These are phyloP conservation scores for Heliamphora exappendiculata DNA, from an alignment of 148 eudicot species.

Conservation along the genomic window DNA sequence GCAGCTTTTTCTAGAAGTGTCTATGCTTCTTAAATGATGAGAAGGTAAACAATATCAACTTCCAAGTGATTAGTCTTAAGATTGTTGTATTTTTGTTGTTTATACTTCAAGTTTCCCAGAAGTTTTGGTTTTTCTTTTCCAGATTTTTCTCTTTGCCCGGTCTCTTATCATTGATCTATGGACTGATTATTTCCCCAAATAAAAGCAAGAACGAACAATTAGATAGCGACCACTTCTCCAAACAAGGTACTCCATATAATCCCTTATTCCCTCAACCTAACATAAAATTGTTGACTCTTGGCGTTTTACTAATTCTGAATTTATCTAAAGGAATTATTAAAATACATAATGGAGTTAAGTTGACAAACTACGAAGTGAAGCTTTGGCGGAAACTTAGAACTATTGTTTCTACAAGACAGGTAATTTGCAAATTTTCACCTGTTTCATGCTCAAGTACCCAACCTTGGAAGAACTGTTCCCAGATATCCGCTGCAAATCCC, in stretches of 20 bases:
- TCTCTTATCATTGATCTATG: background rate
- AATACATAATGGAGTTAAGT: background rate
- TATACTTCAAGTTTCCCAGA: background rate
- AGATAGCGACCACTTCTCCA: background rate
- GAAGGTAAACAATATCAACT: no score
- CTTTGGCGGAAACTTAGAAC: background rate
- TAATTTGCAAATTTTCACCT: conserved; percentile 38
- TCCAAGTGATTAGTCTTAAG: no score
- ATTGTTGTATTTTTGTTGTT: no score
- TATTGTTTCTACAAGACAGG: background rate
- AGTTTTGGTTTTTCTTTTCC: background rate
- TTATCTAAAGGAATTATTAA: background rate
- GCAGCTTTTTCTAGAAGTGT: no score
- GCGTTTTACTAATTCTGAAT: background rate
- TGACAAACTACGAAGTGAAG: background rate
- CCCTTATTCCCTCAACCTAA: background rate
- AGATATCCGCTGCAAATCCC: conserved; percentile 91
- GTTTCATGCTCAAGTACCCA: conserved; percentile 63
- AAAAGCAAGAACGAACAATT: background rate
- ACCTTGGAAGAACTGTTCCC: conserved; percentile 70
- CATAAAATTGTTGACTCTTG: background rate
- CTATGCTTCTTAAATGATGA: no score
- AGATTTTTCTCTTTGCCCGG: background rate
- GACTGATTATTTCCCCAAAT: background rate
- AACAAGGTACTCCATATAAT: background rate